phyloP scores from a whole-genome alignment of 1,284 basidiomycete species.

The Ceratobasidium sp. region DNA sequence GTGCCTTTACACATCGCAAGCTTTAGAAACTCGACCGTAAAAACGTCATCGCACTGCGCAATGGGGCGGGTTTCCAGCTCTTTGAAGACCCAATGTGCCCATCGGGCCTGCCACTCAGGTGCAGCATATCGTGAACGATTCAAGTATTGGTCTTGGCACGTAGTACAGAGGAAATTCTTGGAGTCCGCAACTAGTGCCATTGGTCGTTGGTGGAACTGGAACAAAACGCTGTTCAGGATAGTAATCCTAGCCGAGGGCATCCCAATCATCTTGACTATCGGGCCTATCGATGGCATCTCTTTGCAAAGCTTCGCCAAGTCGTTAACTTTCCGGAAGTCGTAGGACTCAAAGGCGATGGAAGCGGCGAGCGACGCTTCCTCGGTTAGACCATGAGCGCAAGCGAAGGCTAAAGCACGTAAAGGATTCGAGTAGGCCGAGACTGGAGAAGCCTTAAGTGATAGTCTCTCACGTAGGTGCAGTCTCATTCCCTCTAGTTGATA shows the following conservation, averaged over 20 bases:
- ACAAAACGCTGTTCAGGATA: conserved; percentile 9
- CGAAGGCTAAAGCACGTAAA: neutral
- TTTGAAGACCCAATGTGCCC: neutral
- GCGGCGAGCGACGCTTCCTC: neutral
- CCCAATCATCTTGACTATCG: conserved; percentile 12
- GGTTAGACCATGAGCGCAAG: neutral
- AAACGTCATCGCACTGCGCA: neutral
- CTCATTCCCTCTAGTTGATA: conserved; percentile 29
- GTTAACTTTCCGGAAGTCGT: neutral
- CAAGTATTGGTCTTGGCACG: too few relatives aligned
- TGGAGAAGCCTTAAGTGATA: neutral
- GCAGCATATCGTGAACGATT: too few relatives aligned
- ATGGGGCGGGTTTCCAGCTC: neutral
- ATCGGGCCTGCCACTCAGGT: too few relatives aligned
- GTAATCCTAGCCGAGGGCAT: neutral
- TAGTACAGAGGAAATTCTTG: too few relatives aligned
- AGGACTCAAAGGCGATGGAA: neutral
- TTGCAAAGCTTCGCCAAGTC: neutral
- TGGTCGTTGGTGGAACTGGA: too few relatives aligned
- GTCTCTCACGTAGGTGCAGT: neutral
- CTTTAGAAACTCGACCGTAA: neutral
- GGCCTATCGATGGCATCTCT: neutral
- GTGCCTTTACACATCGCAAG: neutral
- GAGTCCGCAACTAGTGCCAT: too few relatives aligned
- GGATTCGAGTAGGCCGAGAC: conserved; percentile 11